phyloP scores from a whole-genome alignment of 176 grass and related monocot genomes.

The Lolium perenne region DNA sequence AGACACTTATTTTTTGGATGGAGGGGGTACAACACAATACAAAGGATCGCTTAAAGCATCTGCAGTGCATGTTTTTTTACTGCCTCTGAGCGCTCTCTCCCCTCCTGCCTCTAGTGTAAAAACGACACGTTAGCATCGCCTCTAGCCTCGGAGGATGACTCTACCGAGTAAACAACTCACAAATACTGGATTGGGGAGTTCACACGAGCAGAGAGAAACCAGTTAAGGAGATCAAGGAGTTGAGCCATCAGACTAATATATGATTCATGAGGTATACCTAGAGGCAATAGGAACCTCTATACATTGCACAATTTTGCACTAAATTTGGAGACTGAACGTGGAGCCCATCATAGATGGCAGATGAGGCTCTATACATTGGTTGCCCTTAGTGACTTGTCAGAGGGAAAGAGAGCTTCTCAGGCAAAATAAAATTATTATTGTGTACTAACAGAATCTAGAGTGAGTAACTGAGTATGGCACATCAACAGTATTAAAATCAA shows the following conservation, averaged over 20 bases:
- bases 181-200: not conserved
- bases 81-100: not conserved
- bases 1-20: too few species aligned
- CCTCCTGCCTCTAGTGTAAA: not conserved
- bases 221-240: not conserved
- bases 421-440: constrained; percentile 19
- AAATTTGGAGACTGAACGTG: not conserved
- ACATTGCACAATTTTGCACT: not conserved
- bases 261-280: not conserved
- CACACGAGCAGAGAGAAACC: not conserved
- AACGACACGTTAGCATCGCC: not conserved
- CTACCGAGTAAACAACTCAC: not conserved
- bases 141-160: not conserved
- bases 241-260: not conserved
- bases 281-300: not conserved
- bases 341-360: not conserved
- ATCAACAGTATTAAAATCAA: not conserved
- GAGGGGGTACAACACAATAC: too few species aligned
- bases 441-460: not conserved
- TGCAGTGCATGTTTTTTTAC: not conserved
- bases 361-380: not conserved
- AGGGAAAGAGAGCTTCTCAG: not conserved
- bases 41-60: not conserved
- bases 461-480: not conserved
- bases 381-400: constrained; percentile 5